Conservation (phyloP, 768 basidiomycete genomes). For the Sarcodon sp. region DNA sequence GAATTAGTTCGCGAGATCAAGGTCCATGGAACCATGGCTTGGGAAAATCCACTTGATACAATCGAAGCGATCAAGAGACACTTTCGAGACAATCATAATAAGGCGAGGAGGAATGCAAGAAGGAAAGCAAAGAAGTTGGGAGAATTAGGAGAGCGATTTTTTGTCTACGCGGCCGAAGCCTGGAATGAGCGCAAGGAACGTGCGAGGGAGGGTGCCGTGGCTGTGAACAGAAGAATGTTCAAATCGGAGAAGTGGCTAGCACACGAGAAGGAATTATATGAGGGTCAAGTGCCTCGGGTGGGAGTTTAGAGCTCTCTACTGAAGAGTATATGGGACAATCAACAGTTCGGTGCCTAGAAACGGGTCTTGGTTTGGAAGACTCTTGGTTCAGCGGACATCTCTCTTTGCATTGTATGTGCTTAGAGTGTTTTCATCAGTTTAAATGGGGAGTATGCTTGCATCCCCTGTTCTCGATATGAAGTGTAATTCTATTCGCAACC, state of each 20-base stretch:
- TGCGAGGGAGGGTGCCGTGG: neutral
- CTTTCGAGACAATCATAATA: neutral
- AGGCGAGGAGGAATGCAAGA: neutral
- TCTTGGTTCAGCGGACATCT: too few relatives aligned
- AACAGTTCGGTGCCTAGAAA: too few relatives aligned
- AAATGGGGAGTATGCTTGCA: too few relatives aligned
- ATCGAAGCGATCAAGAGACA: neutral
- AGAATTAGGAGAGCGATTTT: neutral
- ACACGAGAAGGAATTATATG: neutral
- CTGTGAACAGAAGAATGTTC: neutral
- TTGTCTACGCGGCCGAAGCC: neutral
- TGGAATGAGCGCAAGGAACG: neutral
- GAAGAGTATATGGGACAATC: too few relatives aligned
- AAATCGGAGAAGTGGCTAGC: neutral
- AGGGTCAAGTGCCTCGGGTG: neutral
- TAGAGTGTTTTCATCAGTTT: too few relatives aligned
- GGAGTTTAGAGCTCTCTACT: too few relatives aligned
- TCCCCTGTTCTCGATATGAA: too few relatives aligned
- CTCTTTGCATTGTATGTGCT: too few relatives aligned
- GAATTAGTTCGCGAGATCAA: slow-evolving; percentile 12
- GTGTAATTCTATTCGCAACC: too few relatives aligned
- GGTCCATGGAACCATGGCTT: slow-evolving; percentile 8
- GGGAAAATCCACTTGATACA: neutral
- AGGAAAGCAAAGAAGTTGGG: neutral
- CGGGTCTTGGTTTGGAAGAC: too few relatives aligned